A percentile compares a stretch with the other conserved stretches of the same genome.
Evolutionary conservation across 2,329 filamentous ascomycete species (phyloP).

Genomic region (Venturia effusa): DNA sequence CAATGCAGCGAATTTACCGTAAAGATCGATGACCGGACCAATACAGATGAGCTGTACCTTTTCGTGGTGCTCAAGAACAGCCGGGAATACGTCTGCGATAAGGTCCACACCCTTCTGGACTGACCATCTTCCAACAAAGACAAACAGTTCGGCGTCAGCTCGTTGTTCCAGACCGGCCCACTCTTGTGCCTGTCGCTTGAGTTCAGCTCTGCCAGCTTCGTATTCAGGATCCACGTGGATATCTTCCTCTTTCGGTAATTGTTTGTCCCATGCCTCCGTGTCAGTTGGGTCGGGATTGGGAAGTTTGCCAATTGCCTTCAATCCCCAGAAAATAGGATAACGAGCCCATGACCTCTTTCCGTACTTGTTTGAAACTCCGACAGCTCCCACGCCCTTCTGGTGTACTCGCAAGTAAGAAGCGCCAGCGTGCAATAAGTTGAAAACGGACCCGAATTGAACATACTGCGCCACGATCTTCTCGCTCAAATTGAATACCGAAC

Average conservation of each 20-base stretch:
- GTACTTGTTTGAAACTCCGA: conserved; percentile 59
- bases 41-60: conserved; percentile 52
- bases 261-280: conserved; percentile 49
- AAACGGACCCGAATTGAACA: conserved; percentile 58
- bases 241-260: conserved; percentile 32
- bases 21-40: conserved; percentile 56
- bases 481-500: conserved; percentile 52
- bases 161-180: conserved; percentile 55
- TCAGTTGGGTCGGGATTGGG: conserved; percentile 58
- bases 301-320: conserved; percentile 50
- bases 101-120: conserved; percentile 60
- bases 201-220: conserved; percentile 41
- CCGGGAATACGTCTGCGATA: conserved; percentile 57
- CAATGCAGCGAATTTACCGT: conserved; percentile 56
- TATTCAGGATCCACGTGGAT: conserved; percentile 43
- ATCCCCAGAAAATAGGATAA: conserved; percentile 60
- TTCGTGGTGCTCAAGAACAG: conserved; percentile 47
- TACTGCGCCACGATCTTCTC: conserved; percentile 47
- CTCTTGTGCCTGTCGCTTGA: conserved; percentile 52
- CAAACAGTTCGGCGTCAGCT: conserved; percentile 52
- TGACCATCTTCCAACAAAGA: conserved; percentile 60
- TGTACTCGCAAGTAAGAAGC: conserved; percentile 55
- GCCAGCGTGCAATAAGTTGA: conserved; percentile 58
- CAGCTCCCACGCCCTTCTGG: conserved; percentile 57
- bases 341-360: conserved; percentile 55